Evolutionary conservation across 75 land plant genomes (phyloP), one percentile per base, ranked within the genome.

Genomic region (Sequoiadendron giganteum): DNA sequence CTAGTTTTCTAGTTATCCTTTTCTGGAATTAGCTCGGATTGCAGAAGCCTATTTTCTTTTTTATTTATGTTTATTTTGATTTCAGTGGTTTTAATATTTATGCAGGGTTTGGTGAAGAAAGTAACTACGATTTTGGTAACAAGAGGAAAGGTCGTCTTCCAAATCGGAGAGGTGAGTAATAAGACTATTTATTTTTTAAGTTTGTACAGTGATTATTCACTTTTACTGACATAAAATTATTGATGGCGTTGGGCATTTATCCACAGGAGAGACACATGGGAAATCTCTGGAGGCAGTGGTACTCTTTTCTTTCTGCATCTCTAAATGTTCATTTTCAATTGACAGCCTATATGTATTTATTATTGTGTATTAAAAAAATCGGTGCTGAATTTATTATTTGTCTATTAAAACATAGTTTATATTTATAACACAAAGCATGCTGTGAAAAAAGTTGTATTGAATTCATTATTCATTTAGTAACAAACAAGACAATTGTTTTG

Each of bases 221-320:
- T 65, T 30, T 25, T 25, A 65, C 28, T 25, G 21, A 21, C 65
- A 21, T 18, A 19, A 1, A 58, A 14, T 58, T 21, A 15, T 3
- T 58, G 25, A 58, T 58, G 65, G 65, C 0, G n/a, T 21, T 65
- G 19, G 45, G 9, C 18, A 79, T 40, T 43, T 25, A 32, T 79
- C 83, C 83, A 58, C 92, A 93, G 95, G 92, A 39, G 96, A 93
- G 72, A 91, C 89, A 39, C 85, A 80, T 55, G 38, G 56, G 79
- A 94, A 91, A 16, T 90, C 94, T 47, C 85, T 93, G 54, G 95
- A 95, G 87, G 91, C 95, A 39, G 56, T 92, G 95, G 95, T 95
- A 87, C 28, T 52, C 0, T 8, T 75, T 76, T 28, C 3, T 21
- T 32, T 84, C 5, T 40, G 19, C 18, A 9, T 9, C 45, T 84